Percentiles rank a stretch among this genome's conserved stretches.
Conservation (phyloP, 2,329 filamentous ascomycete species). For the Ploettnerulaceae sp. region DNA sequence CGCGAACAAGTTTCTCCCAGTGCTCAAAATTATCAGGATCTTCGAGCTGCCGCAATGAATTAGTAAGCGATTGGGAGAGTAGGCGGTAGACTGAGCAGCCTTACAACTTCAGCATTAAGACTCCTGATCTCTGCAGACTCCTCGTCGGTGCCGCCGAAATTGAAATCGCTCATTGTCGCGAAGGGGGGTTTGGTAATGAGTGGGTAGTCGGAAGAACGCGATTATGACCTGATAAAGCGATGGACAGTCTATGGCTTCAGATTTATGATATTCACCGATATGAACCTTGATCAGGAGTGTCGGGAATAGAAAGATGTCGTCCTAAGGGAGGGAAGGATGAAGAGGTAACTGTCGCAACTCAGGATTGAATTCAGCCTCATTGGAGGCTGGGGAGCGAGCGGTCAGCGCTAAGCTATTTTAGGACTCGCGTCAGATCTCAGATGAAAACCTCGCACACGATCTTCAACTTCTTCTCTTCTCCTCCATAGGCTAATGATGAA, state of each 20-base stretch:
- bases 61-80: conserved; percentile 10
- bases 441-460: not conserved
- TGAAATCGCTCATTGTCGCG: conserved; percentile 62
- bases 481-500: conserved; percentile 34
- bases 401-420: not conserved
- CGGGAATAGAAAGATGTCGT: not conserved
- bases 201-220: not conserved
- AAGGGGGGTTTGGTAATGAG: conserved; percentile 3
- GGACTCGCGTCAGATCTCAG: not conserved
- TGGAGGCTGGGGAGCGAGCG: not conserved
- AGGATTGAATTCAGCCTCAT: conserved; percentile 16
- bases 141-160: conserved; percentile 70
- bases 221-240: not conserved
- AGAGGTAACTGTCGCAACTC: conserved; percentile 1
- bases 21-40: conserved; percentile 89
- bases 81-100: conserved; percentile 33
- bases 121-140: conserved; percentile 79
- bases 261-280: not conserved
- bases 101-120: conserved; percentile 71
- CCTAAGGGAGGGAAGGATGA: not conserved
- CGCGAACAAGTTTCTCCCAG: conserved; percentile 88
- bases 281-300: not conserved
- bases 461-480: not conserved
- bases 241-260: not conserved
- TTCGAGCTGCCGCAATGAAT: conserved; percentile 27